phyloP scores from a whole-genome alignment of 345 rosid species.

The rapeseed (Brassica napus) region DNA sequence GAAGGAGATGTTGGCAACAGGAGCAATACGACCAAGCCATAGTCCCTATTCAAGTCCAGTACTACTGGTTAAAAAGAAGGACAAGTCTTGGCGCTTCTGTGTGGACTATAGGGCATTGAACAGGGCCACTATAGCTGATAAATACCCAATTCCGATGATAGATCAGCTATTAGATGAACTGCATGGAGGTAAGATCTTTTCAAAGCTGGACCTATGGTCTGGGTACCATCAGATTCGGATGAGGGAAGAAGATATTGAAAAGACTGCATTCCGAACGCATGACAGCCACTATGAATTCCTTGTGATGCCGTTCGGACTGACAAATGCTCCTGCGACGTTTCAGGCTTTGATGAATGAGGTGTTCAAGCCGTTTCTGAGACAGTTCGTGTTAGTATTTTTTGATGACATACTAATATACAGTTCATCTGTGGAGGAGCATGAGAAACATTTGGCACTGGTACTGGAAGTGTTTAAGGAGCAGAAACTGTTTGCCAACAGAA shows the following conservation, averaged over 20 bases:
- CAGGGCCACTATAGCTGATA: neutral
- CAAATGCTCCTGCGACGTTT: neutral
- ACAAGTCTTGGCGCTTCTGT: neutral
- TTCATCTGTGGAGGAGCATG: no score
- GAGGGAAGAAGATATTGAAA: neutral
- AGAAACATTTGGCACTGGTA: no score
- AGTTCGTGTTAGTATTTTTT: neutral
- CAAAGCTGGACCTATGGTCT: neutral
- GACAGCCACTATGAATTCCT: neutral
- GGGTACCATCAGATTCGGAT: neutral
- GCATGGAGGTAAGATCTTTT: neutral
- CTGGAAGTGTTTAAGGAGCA: no score
- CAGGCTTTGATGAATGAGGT: neutral
- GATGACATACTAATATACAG: neutral
- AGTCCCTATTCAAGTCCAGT: neutral
- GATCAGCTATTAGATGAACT: neutral
- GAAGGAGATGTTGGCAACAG: neutral
- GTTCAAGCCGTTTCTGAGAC: neutral
- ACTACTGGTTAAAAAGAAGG: neutral
- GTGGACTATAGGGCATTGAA: neutral
- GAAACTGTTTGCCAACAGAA: no score
- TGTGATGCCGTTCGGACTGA: neutral
- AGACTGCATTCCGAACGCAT: neutral
- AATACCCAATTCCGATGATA: neutral
- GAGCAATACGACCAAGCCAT: neutral